Conservation (phyloP, 176 grass and related monocot genomes). For the Musa itinerans region DNA sequence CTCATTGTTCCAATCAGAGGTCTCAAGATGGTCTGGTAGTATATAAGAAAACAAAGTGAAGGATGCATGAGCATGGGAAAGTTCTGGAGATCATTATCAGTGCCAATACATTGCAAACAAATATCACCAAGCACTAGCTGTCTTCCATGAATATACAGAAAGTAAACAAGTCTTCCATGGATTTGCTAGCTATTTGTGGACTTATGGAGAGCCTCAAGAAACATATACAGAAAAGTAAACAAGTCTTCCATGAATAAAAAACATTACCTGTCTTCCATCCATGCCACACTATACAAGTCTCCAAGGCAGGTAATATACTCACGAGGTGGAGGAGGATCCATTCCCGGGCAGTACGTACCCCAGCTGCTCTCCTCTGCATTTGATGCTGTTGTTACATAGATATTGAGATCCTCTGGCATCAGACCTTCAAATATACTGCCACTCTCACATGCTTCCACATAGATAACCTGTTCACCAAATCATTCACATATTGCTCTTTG, state of each 20-base stretch:
- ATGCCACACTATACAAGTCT: slow-evolving; percentile 83
- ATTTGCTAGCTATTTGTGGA: no score
- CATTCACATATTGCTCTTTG: not conserved
- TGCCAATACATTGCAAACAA: no score
- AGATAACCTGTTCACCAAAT: slow-evolving; percentile 54
- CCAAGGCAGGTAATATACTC: slow-evolving; percentile 76
- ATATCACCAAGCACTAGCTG: no score
- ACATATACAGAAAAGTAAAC: no score
- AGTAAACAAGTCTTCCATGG: no score
- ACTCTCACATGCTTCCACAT: slow-evolving; percentile 92
- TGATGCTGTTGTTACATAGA: slow-evolving; percentile 84
- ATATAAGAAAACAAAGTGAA: no score
- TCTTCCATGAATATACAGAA: no score
- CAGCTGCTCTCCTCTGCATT: slow-evolving; percentile 74
- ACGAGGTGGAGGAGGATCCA: slow-evolving; percentile 45
- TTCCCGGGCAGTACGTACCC: slow-evolving; percentile 80
- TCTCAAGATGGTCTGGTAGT: no score
- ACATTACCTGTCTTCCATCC: slow-evolving; percentile 96
- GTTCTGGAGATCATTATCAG: no score
- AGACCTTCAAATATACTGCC: slow-evolving; percentile 88
- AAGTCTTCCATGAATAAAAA: not conserved
- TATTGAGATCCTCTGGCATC: slow-evolving; percentile 67
- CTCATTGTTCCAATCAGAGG: no score
- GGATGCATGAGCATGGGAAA: no score
- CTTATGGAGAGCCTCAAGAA: no score